Evolutionary conservation across 2,329 filamentous ascomycete species (phyloP).

Genomic region (Beauveria medogensis): DNA sequence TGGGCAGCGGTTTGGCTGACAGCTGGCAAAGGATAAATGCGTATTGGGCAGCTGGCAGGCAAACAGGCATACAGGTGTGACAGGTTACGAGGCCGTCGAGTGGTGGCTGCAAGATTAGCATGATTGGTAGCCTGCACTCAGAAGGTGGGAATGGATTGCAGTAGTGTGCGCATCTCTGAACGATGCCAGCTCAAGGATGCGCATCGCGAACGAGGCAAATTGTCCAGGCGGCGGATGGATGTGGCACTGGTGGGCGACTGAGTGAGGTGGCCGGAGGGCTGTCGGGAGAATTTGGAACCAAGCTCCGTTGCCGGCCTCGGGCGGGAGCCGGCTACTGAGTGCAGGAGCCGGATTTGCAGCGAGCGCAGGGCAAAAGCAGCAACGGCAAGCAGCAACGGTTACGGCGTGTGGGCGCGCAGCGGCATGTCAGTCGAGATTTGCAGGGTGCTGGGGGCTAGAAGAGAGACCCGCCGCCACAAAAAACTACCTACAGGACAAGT

Average conservation of each 20-base stretch:
- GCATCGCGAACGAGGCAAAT: neutral
- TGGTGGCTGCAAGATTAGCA: too few species aligned
- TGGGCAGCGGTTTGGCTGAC: neutral
- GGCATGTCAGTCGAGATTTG: neutral
- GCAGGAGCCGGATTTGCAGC: too few species aligned
- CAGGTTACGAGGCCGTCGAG: too few species aligned
- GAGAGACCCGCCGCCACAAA: conserved; percentile 2
- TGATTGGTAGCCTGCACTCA: neutral
- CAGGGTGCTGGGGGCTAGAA: neutral
- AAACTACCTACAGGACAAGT: neutral
- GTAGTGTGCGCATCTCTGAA: too few species aligned
- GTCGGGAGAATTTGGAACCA: neutral
- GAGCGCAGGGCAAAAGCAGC: too few species aligned
- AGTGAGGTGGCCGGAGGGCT: neutral
- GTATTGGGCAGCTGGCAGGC: neutral
- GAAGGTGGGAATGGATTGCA: neutral
- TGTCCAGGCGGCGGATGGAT: neutral
- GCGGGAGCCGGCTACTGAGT: neutral
- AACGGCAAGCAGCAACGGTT: neutral
- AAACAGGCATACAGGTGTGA: too few species aligned
- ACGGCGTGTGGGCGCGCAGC: neutral
- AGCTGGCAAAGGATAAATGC: neutral
- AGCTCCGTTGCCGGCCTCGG: conserved; percentile 6
- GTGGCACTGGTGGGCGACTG: too few species aligned
- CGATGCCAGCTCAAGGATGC: too few species aligned